These are phyloP conservation scores for Raffaelea ambrosiae DNA, from an alignment of 2,329 filamentous ascomycete genomes.

Conservation along the genomic window DNA sequence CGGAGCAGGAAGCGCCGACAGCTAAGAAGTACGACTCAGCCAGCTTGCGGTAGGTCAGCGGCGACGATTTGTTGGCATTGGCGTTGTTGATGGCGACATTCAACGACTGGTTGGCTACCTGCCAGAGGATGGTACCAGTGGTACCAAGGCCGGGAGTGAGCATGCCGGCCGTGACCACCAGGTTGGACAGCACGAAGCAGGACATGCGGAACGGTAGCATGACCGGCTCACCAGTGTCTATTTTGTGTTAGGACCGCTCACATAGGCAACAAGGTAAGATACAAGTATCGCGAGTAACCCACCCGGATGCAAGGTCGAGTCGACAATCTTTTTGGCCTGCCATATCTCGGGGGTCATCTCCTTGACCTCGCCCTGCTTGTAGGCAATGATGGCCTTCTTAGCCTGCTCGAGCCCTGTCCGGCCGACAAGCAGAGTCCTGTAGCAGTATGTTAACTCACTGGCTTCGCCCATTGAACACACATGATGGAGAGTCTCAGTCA, in stretches of 20 bases:
- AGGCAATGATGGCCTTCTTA: slow-evolving; percentile 70
- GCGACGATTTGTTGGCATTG: slow-evolving; percentile 96
- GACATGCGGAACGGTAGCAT: slow-evolving; percentile 97
- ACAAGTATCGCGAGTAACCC: slow-evolving; percentile 21
- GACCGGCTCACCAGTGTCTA: slow-evolving; percentile 87
- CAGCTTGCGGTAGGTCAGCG: slow-evolving; percentile 71
- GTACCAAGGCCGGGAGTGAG: slow-evolving; percentile 82
- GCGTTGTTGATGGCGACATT: slow-evolving; percentile 97
- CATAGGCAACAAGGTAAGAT: background rate
- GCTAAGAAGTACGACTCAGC: slow-evolving; percentile 86
- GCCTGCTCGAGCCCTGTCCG: slow-evolving; percentile 72
- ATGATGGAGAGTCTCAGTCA: background rate
- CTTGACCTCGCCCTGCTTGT: slow-evolving; percentile 74
- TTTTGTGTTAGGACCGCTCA: background rate
- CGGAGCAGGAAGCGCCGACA: slow-evolving; percentile 86
- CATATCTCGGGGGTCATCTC: slow-evolving; percentile 87
- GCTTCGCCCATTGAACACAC: too few species aligned
- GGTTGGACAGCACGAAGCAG: slow-evolving; percentile 83
- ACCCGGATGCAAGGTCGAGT: slow-evolving; percentile 94
- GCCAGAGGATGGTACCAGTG: slow-evolving; percentile 82
- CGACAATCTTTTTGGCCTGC: slow-evolving; percentile 93
- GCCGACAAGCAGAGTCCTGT: slow-evolving; percentile 79
- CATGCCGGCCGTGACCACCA: slow-evolving; percentile 95
- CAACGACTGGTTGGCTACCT: slow-evolving; percentile 92
- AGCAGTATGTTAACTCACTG: background rate